Percentiles rank a stretch among this genome's conserved stretches.
phyloP scores from a whole-genome alignment of 2,329 filamentous ascomycete species.

The Penicillium sp. region DNA sequence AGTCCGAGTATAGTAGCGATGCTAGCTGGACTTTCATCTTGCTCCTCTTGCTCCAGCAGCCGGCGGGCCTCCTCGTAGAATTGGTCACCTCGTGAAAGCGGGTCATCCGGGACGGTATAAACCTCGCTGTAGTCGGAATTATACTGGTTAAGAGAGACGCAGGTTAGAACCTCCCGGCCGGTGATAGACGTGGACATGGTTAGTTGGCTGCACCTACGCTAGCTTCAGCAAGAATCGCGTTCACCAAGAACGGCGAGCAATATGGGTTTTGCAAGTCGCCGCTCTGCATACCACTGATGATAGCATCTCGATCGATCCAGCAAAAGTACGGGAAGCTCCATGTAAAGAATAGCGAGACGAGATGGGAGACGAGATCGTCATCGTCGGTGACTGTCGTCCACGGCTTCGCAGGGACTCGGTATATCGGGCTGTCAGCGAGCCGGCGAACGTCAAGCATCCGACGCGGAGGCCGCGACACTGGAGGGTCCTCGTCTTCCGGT shows the following conservation, averaged over 20 bases:
- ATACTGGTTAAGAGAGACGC: constrained; percentile 19
- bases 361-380: constrained; percentile 37
- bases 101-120: constrained; percentile 30
- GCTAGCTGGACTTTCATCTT: constrained; percentile 26
- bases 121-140: constrained; percentile 34
- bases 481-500: neutral
- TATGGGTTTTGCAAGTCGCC: constrained; percentile 32
- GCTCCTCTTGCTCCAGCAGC: constrained; percentile 32
- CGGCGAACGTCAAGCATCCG: constrained; percentile 32
- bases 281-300: constrained; percentile 35
- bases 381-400: constrained; percentile 42
- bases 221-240: constrained; percentile 39
- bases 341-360: constrained; percentile 40
- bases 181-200: neutral
- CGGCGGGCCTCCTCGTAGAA: constrained; percentile 38
- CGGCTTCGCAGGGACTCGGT: constrained; percentile 34
- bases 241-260: constrained; percentile 42
- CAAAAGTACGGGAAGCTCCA: constrained; percentile 37
- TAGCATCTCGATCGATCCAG: constrained; percentile 37
- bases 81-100: constrained; percentile 31
- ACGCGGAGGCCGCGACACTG: constrained; percentile 8
- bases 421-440: constrained; percentile 32
- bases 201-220: constrained; percentile 31
- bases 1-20: constrained; percentile 29
- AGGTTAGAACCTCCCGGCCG: constrained; percentile 5